A percentile compares a stretch with the other conserved stretches of the same genome.
Evolutionary conservation across 257 asterid species (phyloP).

Genomic region (Knoxia roxburghii): DNA sequence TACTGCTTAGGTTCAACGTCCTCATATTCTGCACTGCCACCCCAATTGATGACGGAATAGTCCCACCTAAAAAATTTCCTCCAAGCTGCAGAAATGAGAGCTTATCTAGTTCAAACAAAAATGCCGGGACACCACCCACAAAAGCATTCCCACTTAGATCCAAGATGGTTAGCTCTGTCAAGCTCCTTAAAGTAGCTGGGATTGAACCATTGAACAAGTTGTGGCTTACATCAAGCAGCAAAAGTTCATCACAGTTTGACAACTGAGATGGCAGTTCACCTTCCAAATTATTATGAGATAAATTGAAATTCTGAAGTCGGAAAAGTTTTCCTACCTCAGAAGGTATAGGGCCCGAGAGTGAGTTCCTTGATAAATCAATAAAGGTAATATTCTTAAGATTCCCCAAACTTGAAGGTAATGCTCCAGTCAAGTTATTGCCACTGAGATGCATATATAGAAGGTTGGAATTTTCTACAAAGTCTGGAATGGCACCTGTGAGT

Average conservation of each 20-base stretch:
- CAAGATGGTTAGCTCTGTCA: conserved; percentile 43
- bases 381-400: conserved; percentile 38
- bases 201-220: conserved; percentile 60
- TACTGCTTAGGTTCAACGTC: conserved; percentile 58
- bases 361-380: conserved; percentile 55
- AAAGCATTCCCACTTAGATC: conserved; percentile 56
- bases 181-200: conserved; percentile 43
- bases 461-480: conserved; percentile 39
- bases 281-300: conserved; percentile 55
- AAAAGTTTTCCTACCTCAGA: conserved; percentile 49
- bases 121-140: conserved; percentile 43
- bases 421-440: conserved; percentile 47
- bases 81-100: conserved; percentile 59
- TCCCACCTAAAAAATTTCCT: conserved; percentile 56
- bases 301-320: conserved; percentile 41
- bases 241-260: conserved; percentile 46
- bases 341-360: conserved; percentile 51
- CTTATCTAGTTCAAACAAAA: conserved; percentile 48
- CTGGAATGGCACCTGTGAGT: conserved; percentile 59
- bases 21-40: conserved; percentile 43
- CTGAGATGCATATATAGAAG: conserved; percentile 51
- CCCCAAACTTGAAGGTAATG: conserved; percentile 50
- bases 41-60: conserved; percentile 39
- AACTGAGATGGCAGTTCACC: conserved; percentile 48
- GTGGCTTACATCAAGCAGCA: conserved; percentile 45